A percentile compares a stretch with the other conserved stretches of the same genome.
Conservation (phyloP, 2,329 filamentous ascomycete genomes). For the Paramyrothecium sp. region DNA sequence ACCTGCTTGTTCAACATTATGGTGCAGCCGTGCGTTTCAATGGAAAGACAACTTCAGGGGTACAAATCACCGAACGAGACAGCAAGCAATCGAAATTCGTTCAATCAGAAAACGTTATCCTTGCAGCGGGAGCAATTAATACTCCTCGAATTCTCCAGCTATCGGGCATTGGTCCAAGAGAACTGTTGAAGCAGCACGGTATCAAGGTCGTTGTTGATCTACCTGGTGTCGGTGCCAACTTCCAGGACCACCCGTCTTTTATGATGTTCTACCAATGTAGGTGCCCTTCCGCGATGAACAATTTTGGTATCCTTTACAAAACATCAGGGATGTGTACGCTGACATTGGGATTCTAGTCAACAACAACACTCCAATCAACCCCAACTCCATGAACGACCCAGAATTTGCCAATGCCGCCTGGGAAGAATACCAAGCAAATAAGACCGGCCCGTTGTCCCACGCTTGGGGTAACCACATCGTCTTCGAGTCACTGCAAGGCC, state of each 20-base stretch:
- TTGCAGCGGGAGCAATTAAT: conserved; percentile 47
- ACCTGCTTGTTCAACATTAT: conserved; percentile 17
- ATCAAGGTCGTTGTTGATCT: conserved; percentile 50
- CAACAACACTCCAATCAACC: conserved; percentile 10
- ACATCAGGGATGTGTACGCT: background rate
- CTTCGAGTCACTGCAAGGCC: conserved; percentile 15
- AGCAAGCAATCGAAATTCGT: conserved; percentile 5
- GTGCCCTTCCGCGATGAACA: background rate
- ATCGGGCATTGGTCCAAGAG: conserved; percentile 50
- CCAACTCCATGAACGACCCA: conserved; percentile 15
- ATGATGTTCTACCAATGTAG: conserved; percentile 29
- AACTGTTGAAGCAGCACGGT: conserved; percentile 42
- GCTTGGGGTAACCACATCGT: conserved; percentile 17
- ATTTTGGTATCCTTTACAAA: too few species aligned
- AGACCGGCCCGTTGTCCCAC: conserved; percentile 20
- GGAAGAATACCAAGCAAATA: conserved; percentile 16
- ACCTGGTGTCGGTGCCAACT: conserved; percentile 50
- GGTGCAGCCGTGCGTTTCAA: conserved; percentile 17
- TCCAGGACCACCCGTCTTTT: conserved; percentile 33
- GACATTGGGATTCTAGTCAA: background rate
- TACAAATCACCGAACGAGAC: conserved; percentile 16
- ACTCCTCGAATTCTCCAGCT: conserved; percentile 57
- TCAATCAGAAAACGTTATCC: conserved; percentile 24
- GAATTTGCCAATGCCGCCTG: conserved; percentile 17
- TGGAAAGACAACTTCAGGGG: conserved; percentile 32